Percentiles rank a stretch among this genome's conserved stretches.
Evolutionary conservation across 2,329 filamentous ascomycete species (phyloP).

Genomic region (Apiospora arundinis): DNA sequence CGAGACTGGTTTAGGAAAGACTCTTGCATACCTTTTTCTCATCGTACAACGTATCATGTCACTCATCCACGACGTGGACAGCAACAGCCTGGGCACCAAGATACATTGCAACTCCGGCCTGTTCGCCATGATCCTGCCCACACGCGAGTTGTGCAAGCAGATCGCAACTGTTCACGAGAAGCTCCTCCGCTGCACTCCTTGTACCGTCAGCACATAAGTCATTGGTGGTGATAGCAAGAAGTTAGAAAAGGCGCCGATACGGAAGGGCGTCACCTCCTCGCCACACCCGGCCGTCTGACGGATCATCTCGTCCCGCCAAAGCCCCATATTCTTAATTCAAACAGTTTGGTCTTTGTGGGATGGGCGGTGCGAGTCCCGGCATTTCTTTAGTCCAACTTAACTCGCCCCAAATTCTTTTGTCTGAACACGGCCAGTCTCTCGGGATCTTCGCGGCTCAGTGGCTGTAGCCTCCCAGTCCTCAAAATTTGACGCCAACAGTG

Average conservation of each 20-base stretch:
- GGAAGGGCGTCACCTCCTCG: slow-evolving; percentile 92
- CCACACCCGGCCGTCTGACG: slow-evolving; percentile 87
- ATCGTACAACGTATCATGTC: slow-evolving; percentile 88
- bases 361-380: no score
- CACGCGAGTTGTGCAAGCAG: slow-evolving; percentile 92
- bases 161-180: slow-evolving; percentile 87
- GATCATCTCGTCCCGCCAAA: slow-evolving; percentile 92
- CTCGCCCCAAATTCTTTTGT: no score
- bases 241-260: slow-evolving; percentile 87
- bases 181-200: slow-evolving; percentile 86
- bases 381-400: no score
- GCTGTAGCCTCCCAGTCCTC: no score
- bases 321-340: no score
- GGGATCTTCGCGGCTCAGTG: no score
- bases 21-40: slow-evolving; percentile 88
- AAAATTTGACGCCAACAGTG: no score
- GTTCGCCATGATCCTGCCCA: slow-evolving; percentile 94
- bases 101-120: slow-evolving; percentile 86
- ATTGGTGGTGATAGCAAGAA: slow-evolving; percentile 74
- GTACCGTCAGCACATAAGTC: slow-evolving; percentile 90
- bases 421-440: no score
- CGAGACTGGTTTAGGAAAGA: slow-evolving; percentile 97
- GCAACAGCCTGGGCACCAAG: slow-evolving; percentile 49
- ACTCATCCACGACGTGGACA: slow-evolving; percentile 65
- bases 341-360: no score